Conservation (phyloP, 257 asterid species). For the Fraxinus americana region DNA sequence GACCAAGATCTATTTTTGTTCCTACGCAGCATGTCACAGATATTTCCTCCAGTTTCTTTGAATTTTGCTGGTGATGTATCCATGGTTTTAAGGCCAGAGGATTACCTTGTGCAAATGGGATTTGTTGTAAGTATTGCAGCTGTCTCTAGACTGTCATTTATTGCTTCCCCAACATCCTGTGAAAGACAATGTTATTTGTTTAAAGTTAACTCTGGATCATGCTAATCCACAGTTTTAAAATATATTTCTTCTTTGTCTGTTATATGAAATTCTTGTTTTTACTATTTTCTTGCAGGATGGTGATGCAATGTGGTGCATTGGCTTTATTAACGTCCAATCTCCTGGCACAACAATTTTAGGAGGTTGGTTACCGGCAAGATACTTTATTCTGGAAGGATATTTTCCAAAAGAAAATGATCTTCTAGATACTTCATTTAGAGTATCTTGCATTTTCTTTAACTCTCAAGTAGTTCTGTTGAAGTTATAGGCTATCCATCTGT, state of each 20-base stretch:
- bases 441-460: neutral
- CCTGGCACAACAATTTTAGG: constrained; percentile 81
- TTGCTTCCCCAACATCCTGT: constrained; percentile 14
- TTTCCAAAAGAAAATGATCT: neutral
- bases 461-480: neutral
- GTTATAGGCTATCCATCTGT: neutral
- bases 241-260: constrained; percentile 2
- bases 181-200: constrained; percentile 1
- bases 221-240: neutral
- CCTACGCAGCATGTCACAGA: neutral
- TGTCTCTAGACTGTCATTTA: constrained; percentile 4
- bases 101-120: constrained; percentile 73
- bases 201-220: neutral
- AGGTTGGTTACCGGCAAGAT: constrained; percentile 47
- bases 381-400: neutral
- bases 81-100: constrained; percentile 65
- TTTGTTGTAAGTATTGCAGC: constrained; percentile 58
- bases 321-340: constrained; percentile 63
- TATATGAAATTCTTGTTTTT: constrained; percentile 11
- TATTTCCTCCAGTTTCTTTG: constrained; percentile 56
- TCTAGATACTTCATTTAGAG: neutral
- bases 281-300: constrained; percentile 63
- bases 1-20: neutral
- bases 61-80: constrained; percentile 81
- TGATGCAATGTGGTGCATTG: constrained; percentile 83